phyloP scores from a whole-genome alignment of 2,329 filamentous ascomycete genomes.

The Kalaharituber pfeilii region DNA sequence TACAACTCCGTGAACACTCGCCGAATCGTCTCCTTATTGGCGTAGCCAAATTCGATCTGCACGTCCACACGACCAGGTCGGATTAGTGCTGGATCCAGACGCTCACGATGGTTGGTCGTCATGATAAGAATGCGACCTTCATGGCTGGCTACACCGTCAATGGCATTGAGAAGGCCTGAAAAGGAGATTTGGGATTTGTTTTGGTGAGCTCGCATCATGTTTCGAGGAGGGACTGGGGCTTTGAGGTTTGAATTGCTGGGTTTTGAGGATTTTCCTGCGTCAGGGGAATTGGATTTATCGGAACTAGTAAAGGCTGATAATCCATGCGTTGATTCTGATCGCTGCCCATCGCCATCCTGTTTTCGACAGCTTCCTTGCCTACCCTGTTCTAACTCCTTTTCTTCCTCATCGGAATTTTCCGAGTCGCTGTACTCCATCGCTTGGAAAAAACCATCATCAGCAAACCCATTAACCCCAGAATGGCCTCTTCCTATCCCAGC shows the following conservation, averaged over 20 bases:
- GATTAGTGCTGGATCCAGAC: constrained; percentile 46
- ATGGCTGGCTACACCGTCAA: constrained; percentile 51
- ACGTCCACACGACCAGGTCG: constrained; percentile 51
- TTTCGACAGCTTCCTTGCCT: too few species aligned
- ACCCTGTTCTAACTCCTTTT: constrained; percentile 10
- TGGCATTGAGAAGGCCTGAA: constrained; percentile 49
- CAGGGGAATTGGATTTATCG: neutral
- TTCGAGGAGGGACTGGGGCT: neutral
- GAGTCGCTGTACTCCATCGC: constrained; percentile 19
- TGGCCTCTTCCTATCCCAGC: constrained; percentile 38
- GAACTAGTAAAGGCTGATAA: neutral
- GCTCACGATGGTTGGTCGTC: constrained; percentile 51
- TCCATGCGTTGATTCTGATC: neutral
- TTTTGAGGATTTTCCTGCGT: constrained; percentile 14
- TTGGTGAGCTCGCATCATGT: constrained; percentile 5
- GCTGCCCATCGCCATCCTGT: neutral
- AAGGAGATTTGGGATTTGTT: constrained; percentile 37
- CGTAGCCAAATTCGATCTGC: constrained; percentile 40
- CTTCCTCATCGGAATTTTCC: constrained; percentile 15
- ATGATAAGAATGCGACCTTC: constrained; percentile 57
- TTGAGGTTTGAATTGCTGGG: neutral
- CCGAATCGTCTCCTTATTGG: constrained; percentile 26
- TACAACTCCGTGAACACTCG: constrained; percentile 28
- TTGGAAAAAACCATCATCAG: neutral
- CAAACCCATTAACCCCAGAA: constrained; percentile 4